Evolutionary conservation across 1,284 basidiomycete species (phyloP), one percentile per base, ranked within the genome.

Genomic region (Melampsora abietis-canadensis): DNA sequence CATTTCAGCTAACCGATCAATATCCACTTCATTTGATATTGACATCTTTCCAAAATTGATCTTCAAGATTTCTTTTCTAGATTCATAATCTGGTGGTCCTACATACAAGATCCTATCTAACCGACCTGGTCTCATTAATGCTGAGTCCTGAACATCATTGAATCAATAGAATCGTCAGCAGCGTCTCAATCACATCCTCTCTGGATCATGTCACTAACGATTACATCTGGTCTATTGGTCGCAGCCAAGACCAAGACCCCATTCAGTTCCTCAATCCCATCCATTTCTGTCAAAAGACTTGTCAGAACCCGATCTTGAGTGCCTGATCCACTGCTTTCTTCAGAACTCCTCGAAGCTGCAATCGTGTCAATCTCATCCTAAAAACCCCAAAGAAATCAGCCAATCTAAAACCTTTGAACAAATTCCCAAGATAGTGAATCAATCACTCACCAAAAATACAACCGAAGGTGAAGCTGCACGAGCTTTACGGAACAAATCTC

Each of bases 311-410:
- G 92, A 79, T 92, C 90, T n/a, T 82, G 82, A 78, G 93, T 89
- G 0, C 88, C 86, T 54, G 87, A 86, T 4, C 84, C 84, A 62
- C 89, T 88, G 15, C 87, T 86, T 2, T 85, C 85, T 1, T 87
- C 86, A 17, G 81, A 77, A 0, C 80, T 80, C 44, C 96, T 87
- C 0, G 91, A 89, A 0, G 88, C 87, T 0, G 92, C 94, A 0
- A 99, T 86, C 0, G 94, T 94, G 80, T 99, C 96, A 66, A 99
- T 92, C 82, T 98, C 96, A 81, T 99, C 96, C 94, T 96, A 79
- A 19, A 37, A 51, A 54, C 27, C 61, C 8, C 17, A 34, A 47
- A 21, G 5, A 24, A 37, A 5, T 24, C 46, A 0, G 15, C 21
- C 46, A 34, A 31, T 24, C 24, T 21, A 66, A 61, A 30, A 27